Conservation (phyloP, 2,329 filamentous ascomycete genomes). For the Monilinia fructigena region DNA sequence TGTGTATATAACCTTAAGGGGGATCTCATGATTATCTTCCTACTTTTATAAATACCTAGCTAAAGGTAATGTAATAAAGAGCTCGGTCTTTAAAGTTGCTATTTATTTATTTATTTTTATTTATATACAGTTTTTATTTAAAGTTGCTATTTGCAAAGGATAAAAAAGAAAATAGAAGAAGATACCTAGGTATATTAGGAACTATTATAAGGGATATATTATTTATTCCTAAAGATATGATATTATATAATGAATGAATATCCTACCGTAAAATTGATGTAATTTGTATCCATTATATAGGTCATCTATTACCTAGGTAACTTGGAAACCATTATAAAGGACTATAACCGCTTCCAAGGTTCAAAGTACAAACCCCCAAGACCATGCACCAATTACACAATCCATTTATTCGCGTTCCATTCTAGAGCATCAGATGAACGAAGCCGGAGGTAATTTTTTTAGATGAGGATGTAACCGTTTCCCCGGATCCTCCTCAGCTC, state of each 20-base stretch:
- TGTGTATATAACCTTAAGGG: background rate
- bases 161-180: too few relatives aligned
- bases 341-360: conserved; percentile 2
- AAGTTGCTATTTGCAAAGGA: too few relatives aligned
- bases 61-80: too few relatives aligned
- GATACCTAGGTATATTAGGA: too few relatives aligned
- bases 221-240: too few relatives aligned
- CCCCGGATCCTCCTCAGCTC: conserved; percentile 17
- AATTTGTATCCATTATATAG: conserved; percentile 1
- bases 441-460: background rate
- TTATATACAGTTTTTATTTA: too few relatives aligned
- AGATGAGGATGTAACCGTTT: conserved; percentile 2
- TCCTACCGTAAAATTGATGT: background rate
- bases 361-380: background rate
- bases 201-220: too few relatives aligned
- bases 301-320: background rate
- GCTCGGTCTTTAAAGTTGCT: too few relatives aligned
- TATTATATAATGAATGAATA: too few relatives aligned
- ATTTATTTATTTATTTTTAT: too few relatives aligned
- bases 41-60: too few relatives aligned
- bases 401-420: background rate
- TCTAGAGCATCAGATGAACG: conserved; percentile 8
- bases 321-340: background rate
- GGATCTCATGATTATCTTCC: background rate
- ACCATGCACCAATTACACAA: conserved; percentile 13